Evolutionary conservation across 768 basidiomycete genomes (phyloP).

Genomic region (Suillus alpinus): DNA sequence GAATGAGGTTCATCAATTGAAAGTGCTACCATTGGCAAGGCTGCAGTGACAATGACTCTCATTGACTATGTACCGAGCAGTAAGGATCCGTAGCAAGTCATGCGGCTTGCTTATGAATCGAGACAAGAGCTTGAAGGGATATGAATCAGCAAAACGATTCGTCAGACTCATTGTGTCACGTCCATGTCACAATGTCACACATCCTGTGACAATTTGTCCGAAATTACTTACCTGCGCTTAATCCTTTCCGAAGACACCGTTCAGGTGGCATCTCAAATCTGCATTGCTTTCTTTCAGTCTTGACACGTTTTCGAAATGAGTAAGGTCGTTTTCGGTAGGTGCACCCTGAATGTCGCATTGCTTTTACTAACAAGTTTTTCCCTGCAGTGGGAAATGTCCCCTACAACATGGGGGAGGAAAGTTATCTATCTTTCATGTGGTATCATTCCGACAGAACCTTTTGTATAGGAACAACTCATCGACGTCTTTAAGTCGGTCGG

Average conservation of each 20-base stretch:
- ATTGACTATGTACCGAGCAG: no score
- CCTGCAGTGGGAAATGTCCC: conserved; percentile 80
- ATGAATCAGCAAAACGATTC: neutral
- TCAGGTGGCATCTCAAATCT: neutral
- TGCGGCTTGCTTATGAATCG: neutral
- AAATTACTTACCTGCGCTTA: neutral
- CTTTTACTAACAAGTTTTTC: neutral
- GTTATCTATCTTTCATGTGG: conserved; percentile 13
- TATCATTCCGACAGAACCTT: conserved; percentile 6
- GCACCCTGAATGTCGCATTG: neutral
- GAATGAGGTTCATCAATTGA: no score
- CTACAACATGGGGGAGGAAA: conserved; percentile 80
- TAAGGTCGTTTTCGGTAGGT: conserved; percentile 71
- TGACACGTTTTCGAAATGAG: conserved; percentile 41
- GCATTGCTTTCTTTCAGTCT: neutral
- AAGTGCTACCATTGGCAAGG: neutral
- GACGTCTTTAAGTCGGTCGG: conserved; percentile 88
- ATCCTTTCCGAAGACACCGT: neutral
- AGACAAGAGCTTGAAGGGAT: neutral
- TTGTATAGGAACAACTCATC: conserved; percentile 69
- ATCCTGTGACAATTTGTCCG: neutral
- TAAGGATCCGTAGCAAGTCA: neutral
- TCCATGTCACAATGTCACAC: neutral
- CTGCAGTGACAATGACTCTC: neutral
- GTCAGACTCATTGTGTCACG: no score